Conservation (phyloP, 495 filamentous ascomycete species). For the Lasiosphaeria miniovina region DNA sequence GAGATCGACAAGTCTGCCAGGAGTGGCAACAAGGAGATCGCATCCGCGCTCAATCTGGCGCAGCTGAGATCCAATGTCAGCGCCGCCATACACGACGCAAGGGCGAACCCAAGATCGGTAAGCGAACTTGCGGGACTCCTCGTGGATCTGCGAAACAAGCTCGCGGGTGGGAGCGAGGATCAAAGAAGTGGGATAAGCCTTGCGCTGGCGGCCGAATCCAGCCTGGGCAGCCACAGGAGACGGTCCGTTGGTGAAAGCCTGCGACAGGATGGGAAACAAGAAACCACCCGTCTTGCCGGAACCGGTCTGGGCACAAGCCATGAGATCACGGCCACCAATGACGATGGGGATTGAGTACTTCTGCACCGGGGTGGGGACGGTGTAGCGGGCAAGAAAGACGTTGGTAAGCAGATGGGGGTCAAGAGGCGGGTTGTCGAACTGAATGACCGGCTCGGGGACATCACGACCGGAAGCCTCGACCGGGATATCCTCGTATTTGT, state of each 20-base stretch:
- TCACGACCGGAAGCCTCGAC: slow-evolving; percentile 94
- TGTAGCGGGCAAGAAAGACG: slow-evolving; percentile 91
- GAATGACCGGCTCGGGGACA: slow-evolving; percentile 85
- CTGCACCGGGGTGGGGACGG: slow-evolving; percentile 91
- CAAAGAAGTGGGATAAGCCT: slow-evolving; percentile 92
- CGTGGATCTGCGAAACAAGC: slow-evolving; percentile 96
- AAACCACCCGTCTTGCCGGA: slow-evolving; percentile 99
- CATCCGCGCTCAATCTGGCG: slow-evolving; percentile 97
- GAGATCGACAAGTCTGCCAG: slow-evolving; percentile 93
- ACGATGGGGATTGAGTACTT: slow-evolving; percentile 99
- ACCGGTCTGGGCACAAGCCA: slow-evolving; percentile 98
- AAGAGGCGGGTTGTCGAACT: slow-evolving; percentile 90
- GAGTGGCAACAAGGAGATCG: slow-evolving; percentile 94
- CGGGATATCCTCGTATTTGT: slow-evolving; percentile 99
- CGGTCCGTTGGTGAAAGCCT: slow-evolving; percentile 87
- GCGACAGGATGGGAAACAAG: slow-evolving; percentile 95
- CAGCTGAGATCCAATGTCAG: slow-evolving; percentile 94
- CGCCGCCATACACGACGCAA: slow-evolving; percentile 98
- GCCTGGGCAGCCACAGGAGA: slow-evolving; percentile 59
- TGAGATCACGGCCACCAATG: slow-evolving; percentile 91
- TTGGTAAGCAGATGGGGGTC: slow-evolving; percentile 88
- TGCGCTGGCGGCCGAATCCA: slow-evolving; percentile 80
- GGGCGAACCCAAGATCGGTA: slow-evolving; percentile 99
- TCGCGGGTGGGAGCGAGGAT: slow-evolving; percentile 97
- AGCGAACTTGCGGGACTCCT: slow-evolving; percentile 95